phyloP scores from a whole-genome alignment of 768 basidiomycete genomes.

The Kwoniella pini region DNA sequence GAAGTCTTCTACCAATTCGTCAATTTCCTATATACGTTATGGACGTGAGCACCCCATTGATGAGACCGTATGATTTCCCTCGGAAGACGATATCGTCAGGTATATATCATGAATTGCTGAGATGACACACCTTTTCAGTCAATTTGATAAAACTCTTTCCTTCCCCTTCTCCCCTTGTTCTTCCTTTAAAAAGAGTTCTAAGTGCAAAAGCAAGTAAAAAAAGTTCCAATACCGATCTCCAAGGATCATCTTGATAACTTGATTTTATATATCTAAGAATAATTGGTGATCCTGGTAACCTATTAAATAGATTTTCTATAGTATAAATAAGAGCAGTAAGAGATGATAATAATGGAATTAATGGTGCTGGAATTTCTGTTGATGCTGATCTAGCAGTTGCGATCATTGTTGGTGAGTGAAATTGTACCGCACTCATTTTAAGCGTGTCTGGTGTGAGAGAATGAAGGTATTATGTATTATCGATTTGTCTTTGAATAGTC shows the following conservation, averaged over 20 bases:
- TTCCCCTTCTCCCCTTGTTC: constrained; percentile 80
- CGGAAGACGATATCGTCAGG: too few relatives aligned
- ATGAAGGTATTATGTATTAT: not conserved
- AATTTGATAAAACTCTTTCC: constrained; percentile 90
- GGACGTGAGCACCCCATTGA: too few relatives aligned
- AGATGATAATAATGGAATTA: constrained; percentile 63
- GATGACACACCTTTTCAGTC: constrained; percentile 70
- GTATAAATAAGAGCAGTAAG: constrained; percentile 65
- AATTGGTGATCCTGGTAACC: constrained; percentile 56
- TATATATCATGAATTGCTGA: not conserved
- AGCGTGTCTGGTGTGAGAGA: not conserved
- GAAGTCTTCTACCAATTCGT: constrained; percentile 97
- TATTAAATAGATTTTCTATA: constrained; percentile 64
- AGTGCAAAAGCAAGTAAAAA: constrained; percentile 85
- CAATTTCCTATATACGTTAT: constrained; percentile 89
- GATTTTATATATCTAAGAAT: constrained; percentile 82
- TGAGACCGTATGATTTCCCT: too few relatives aligned
- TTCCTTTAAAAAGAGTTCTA: constrained; percentile 81
- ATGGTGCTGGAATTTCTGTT: constrained; percentile 43
- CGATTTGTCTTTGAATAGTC: too few relatives aligned
- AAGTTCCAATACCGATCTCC: constrained; percentile 83
- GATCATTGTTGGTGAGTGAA: not conserved
- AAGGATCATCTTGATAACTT: constrained; percentile 89
- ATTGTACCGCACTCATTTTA: constrained; percentile 2
- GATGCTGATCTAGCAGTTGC: constrained; percentile 7